phyloP scores from a whole-genome alignment of 1,284 basidiomycete genomes.

The Puccinia hordei region DNA sequence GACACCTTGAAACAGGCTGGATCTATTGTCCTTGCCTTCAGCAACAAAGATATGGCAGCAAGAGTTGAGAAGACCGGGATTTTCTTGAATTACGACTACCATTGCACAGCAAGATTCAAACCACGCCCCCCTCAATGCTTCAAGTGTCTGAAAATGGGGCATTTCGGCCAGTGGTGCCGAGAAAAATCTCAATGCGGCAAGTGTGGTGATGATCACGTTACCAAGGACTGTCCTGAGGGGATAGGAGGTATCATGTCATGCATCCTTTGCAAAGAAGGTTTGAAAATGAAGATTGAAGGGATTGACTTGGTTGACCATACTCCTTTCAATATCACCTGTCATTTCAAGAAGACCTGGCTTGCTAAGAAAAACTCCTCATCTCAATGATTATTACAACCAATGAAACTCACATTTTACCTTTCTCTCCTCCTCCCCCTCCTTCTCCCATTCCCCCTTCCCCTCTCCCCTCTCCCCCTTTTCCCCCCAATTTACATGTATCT shows the following conservation, averaged over 20 bases:
- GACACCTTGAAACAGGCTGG: not conserved
- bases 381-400: too few relatives aligned
- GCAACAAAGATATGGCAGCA: not conserved
- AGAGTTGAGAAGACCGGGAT: not conserved
- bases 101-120: not conserved
- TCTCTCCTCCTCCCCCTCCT: too few relatives aligned
- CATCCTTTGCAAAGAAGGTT: not conserved
- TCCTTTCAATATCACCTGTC: not conserved
- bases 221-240: slow-evolving; percentile 2
- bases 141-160: not conserved
- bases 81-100: slow-evolving; percentile 2
- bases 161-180: slow-evolving; percentile 7
- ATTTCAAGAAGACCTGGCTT: not conserved
- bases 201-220: not conserved
- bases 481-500: too few relatives aligned
- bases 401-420: too few relatives aligned
- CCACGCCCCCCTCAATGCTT: slow-evolving; percentile 13
- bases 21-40: not conserved
- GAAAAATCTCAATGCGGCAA: not conserved
- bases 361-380: not conserved
- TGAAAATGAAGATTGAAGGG: not conserved
- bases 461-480: too few relatives aligned
- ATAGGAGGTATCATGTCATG: not conserved
- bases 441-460: too few relatives aligned
- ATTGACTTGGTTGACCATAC: not conserved